Conservation (phyloP, 2,329 filamentous ascomycete species). For the Neofusicoccum parvum region DNA sequence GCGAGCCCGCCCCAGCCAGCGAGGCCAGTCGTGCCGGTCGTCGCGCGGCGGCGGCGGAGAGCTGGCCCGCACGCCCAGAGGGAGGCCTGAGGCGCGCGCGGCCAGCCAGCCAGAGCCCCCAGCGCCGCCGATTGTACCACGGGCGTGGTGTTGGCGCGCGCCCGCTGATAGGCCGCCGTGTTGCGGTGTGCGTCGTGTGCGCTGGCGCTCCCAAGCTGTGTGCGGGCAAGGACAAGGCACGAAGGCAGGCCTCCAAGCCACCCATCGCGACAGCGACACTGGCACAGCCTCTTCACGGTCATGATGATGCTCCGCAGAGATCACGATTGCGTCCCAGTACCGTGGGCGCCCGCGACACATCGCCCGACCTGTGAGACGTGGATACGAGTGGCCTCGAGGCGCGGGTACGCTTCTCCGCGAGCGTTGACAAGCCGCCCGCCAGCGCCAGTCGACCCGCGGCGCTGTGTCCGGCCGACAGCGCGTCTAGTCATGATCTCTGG, state of each 20-base stretch:
- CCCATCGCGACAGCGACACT: slow-evolving; percentile 6
- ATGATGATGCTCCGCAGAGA: slow-evolving; percentile 16
- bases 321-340: slow-evolving; percentile 20
- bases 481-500: slow-evolving; percentile 4
- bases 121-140: slow-evolving; percentile 17
- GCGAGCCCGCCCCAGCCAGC: neutral
- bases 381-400: slow-evolving; percentile 10
- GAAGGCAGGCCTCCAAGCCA: slow-evolving; percentile 17
- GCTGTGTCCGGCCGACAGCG: neutral
- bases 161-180: slow-evolving; percentile 12
- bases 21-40: neutral
- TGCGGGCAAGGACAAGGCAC: slow-evolving; percentile 17
- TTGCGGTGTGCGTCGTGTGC: slow-evolving; percentile 23
- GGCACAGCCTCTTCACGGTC: slow-evolving; percentile 13
- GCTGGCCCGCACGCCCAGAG: slow-evolving; percentile 5
- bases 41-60: neutral
- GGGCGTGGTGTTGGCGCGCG: slow-evolving; percentile 13
- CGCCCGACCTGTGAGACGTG: slow-evolving; percentile 16
- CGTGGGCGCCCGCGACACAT: slow-evolving; percentile 13
- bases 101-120: slow-evolving; percentile 12
- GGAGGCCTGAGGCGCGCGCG: slow-evolving; percentile 5
- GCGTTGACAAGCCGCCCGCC: slow-evolving; percentile 1
- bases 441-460: neutral
- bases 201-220: slow-evolving; percentile 19
- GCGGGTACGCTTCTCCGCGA: slow-evolving; percentile 19